These are phyloP conservation scores for Lyophyllum decastes DNA, from an alignment of 768 basidiomycete species.

Conservation along the genomic window DNA sequence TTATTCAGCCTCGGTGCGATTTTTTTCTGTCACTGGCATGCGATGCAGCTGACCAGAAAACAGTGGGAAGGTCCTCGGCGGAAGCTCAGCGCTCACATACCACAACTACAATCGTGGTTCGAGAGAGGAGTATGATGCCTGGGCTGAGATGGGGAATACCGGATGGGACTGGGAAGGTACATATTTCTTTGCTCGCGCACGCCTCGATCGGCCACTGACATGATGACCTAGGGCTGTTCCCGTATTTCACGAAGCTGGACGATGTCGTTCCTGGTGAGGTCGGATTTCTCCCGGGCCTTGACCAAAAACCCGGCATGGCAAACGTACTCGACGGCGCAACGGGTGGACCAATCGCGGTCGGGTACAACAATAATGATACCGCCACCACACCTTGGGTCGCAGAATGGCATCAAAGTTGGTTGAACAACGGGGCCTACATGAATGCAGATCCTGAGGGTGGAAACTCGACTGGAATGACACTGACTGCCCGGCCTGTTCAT, in stretches of 20 bases:
- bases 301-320: conserved; percentile 6
- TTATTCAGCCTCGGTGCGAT: conserved; percentile 18
- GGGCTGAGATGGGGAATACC: conserved; percentile 22
- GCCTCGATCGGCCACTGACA: not conserved
- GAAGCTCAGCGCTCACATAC: conserved; percentile 16
- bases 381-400: conserved; percentile 11
- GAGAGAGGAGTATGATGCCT: conserved; percentile 18
- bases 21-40: not conserved
- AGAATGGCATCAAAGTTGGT: conserved; percentile 13
- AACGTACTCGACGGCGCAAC: conserved; percentile 14
- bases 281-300: conserved; percentile 8
- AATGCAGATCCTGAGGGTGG: conserved; percentile 15
- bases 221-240: conserved; percentile 1
- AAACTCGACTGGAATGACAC: conserved; percentile 10
- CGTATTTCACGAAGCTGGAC: conserved; percentile 21
- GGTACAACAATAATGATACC: conserved; percentile 13
- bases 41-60: not conserved
- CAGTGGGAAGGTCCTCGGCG: conserved; percentile 20
- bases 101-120: conserved; percentile 13
- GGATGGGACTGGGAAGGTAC: conserved; percentile 23
- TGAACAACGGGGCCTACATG: conserved; percentile 13
- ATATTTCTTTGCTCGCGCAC: too few relatives aligned
- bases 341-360: conserved; percentile 14
- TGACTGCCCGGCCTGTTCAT: conserved; percentile 17
- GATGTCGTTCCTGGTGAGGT: conserved; percentile 7